Evolutionary conservation across 768 basidiomycete genomes (phyloP).

Genomic region (Chiua virens): DNA sequence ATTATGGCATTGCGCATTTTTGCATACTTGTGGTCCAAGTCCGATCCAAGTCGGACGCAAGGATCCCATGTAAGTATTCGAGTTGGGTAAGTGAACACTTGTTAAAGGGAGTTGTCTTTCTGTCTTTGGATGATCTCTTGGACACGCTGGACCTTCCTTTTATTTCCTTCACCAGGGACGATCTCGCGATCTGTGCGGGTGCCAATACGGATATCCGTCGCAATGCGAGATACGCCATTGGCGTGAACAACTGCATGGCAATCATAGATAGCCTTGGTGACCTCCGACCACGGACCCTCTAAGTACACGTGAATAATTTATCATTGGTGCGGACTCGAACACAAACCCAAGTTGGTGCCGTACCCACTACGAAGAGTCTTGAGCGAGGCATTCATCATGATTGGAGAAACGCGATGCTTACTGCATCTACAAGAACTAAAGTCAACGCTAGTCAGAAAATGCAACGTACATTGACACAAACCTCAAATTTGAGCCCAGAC

Average conservation of each 20-base stretch:
- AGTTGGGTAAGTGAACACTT: not conserved
- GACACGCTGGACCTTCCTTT: conserved; percentile 77
- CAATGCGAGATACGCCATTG: conserved; percentile 70
- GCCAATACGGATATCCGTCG: conserved; percentile 94
- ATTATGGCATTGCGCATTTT: not conserved
- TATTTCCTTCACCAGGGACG: conserved; percentile 68
- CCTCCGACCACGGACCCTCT: conserved; percentile 86
- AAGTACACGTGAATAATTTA: not conserved
- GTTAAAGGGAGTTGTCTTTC: conserved; percentile 1
- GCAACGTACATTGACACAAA: conserved; percentile 34
- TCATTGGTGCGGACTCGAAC: not conserved
- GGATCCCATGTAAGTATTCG: no score
- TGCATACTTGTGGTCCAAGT: not conserved
- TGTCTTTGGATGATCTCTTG: conserved; percentile 66
- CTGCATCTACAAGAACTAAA: conserved; percentile 34
- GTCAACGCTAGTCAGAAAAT: not conserved
- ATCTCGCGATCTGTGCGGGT: conserved; percentile 76
- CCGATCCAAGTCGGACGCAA: not conserved
- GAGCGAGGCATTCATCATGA: conserved; percentile 29
- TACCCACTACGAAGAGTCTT: conserved; percentile 60
- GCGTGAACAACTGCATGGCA: conserved; percentile 88
- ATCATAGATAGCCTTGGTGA: conserved; percentile 84
- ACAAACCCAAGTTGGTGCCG: conserved; percentile 81
- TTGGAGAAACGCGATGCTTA: conserved; percentile 19
- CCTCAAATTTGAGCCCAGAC: conserved; percentile 82